Percentiles rank a stretch among this genome's conserved stretches.
Evolutionary conservation across 495 filamentous ascomycete species (phyloP).

Genomic region (Hypoxylon intermedium): DNA sequence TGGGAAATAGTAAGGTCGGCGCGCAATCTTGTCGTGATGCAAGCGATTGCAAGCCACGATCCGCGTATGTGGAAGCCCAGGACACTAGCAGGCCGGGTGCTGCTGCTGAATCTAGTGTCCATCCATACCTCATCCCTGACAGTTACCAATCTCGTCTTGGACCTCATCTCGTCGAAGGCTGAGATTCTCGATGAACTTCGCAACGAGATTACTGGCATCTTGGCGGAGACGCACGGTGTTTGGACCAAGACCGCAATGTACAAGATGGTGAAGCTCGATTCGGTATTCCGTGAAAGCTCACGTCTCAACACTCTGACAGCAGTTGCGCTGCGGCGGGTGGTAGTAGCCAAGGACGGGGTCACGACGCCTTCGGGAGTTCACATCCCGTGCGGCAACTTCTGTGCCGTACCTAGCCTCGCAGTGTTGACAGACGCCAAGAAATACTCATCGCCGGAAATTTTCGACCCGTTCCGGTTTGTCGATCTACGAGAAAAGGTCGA

Average conservation of each 20-base stretch:
- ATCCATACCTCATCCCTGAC: slow-evolving; percentile 60
- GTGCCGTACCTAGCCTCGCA: slow-evolving; percentile 32
- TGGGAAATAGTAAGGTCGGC: slow-evolving; percentile 1
- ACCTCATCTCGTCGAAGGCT: slow-evolving; percentile 53
- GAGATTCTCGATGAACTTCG: slow-evolving; percentile 57
- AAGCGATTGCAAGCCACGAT: no score
- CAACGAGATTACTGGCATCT: slow-evolving; percentile 56
- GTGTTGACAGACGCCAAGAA: slow-evolving; percentile 34
- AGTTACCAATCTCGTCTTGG: slow-evolving; percentile 52
- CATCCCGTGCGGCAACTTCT: slow-evolving; percentile 29
- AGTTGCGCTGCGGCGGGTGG: slow-evolving; percentile 38
- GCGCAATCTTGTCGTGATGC: no score
- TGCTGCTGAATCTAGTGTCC: slow-evolving; percentile 56
- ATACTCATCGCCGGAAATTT: slow-evolving; percentile 33
- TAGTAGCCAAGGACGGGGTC: slow-evolving; percentile 43
- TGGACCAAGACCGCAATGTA: slow-evolving; percentile 55
- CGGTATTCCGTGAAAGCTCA: slow-evolving; percentile 44
- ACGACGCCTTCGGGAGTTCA: slow-evolving; percentile 45
- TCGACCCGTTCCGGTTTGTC: slow-evolving; percentile 43
- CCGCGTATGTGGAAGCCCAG: slow-evolving; percentile 18
- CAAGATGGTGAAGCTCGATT: slow-evolving; percentile 52
- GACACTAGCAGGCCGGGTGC: slow-evolving; percentile 44
- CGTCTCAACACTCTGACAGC: slow-evolving; percentile 46
- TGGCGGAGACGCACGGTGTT: slow-evolving; percentile 37
- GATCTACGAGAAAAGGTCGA: slow-evolving; percentile 32